Base-by-base conservation (phyloP, 768 basidiomycete species). In the Trametes cingulata region DNA sequence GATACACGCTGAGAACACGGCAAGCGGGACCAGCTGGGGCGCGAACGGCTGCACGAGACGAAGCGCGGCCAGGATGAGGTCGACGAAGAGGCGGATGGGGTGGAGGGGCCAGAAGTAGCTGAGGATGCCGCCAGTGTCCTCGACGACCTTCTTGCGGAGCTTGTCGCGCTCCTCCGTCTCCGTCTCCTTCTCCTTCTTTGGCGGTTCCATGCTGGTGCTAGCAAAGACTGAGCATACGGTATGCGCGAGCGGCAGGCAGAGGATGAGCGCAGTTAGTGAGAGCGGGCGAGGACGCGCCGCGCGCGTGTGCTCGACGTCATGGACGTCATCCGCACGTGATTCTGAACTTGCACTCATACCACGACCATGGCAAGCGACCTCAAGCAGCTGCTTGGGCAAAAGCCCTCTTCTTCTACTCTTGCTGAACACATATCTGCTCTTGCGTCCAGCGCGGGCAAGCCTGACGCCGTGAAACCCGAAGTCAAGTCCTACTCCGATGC, bases 401-500 rank as follows among this genome's bases (percentile, higher is more conserved):
- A 75, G 22, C 87, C 85, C 7, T 77, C 76, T 29, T 82, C 86
- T 10, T 67, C 74, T 15, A 63, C 66, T 12, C 67, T 90, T 20
- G 40, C 72, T 6, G 68, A 72, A 10, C 84, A 80, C 61, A 74
- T 90, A 56, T 66, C 75, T 7, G 39, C 66, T 8, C 59, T 75
- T 1, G 56, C 73, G 12, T 42, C 72, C 12, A 62, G 61, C 19
- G 47, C 60, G n/a, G 40, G 71, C 15, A 52, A 62, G 19, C 49
- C 62, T 6, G 52, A 67, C 15, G 51, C 63, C 17, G 36, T 69
- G 5, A 66, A 64, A n/a, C 86, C 91, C 33, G 83, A 91, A 65
- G 75, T 93, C 73, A 93, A 91, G 71, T 77, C 85, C 0, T 95
- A 92, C 71, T 71, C 91, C 27, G 93, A 97, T 71, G 82, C 83